Conservation (phyloP, 2,329 filamentous ascomycete species). For the Madurella mycetomatis region DNA sequence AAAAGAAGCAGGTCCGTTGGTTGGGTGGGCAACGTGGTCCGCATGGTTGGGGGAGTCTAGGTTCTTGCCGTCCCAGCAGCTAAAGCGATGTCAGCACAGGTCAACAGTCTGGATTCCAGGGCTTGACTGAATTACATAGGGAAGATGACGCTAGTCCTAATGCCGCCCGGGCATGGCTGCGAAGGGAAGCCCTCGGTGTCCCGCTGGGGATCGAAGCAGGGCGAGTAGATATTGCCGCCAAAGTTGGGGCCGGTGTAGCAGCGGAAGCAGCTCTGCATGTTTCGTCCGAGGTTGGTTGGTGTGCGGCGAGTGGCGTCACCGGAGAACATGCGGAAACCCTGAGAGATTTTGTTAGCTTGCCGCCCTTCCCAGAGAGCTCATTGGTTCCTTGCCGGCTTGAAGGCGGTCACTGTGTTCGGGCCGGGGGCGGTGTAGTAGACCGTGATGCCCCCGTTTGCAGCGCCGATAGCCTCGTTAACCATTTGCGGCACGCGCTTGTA, state of each 20-base stretch:
- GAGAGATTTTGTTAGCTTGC: not conserved
- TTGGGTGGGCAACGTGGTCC: slow-evolving; percentile 40
- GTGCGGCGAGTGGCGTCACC: slow-evolving; percentile 33
- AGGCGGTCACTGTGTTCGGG: slow-evolving; percentile 38
- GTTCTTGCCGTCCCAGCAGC: slow-evolving; percentile 45
- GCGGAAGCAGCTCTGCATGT: slow-evolving; percentile 34
- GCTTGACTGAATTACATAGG: slow-evolving; percentile 21
- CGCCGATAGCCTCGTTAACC: slow-evolving; percentile 40
- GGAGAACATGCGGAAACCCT: slow-evolving; percentile 46
- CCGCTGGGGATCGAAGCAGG: slow-evolving; percentile 21
- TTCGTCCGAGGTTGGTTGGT: slow-evolving; percentile 14
- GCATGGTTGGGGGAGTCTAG: slow-evolving; percentile 40
- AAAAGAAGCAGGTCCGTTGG: slow-evolving; percentile 36
- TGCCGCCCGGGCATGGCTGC: slow-evolving; percentile 25
- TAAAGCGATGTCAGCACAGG: slow-evolving; percentile 33
- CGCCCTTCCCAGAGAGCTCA: slow-evolving; percentile 1
- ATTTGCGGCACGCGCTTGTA: slow-evolving; percentile 36
- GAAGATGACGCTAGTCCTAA: slow-evolving; percentile 27
- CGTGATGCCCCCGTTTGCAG: slow-evolving; percentile 40
- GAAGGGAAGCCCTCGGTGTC: slow-evolving; percentile 25
- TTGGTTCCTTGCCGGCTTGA: slow-evolving; percentile 34
- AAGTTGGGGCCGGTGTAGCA: slow-evolving; percentile 28
- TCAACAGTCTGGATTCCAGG: slow-evolving; percentile 23
- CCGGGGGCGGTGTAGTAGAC: slow-evolving; percentile 41
- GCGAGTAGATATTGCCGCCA: slow-evolving; percentile 21